Evolutionary conservation across 495 filamentous ascomycete species (phyloP), one percentile per base, ranked within the genome.

Genomic region (Monascus purpureus): DNA sequence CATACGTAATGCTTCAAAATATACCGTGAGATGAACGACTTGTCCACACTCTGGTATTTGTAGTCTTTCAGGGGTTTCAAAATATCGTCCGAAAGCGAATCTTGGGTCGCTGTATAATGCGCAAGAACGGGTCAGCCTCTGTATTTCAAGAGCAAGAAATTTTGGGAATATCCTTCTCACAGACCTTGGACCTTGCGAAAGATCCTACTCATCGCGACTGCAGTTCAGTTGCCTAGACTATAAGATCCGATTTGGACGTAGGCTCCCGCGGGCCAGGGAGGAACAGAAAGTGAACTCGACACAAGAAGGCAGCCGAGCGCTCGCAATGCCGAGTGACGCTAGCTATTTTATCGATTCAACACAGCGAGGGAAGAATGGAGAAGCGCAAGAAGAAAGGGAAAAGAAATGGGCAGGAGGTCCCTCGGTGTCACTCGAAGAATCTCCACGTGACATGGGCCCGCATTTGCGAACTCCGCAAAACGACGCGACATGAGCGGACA

Each of bases 1-100:
- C 78, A 59, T 80, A 97, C 88, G 53, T 94, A 97, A 49, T 92
- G 88, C 41, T 72, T 80, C 23, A 97, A 68, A 52, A 97, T 85
- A 54, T 97, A 93, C 45, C 78, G 67, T 25, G 92, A 95, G 25
- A 96, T 77, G 33, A 77, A 72, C n/a, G 86, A 94, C 56, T 95
- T 93, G 66, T 97, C 90, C 48, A 97, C 87, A 49, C 77, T 78
- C 45, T 82, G 86, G 56, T 97, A 97, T 51, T 94, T 92, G 74
- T 97, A 97, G 16, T 73, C 75, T 55, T 88, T 90, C 40, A 97
- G 75, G 50, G 93, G 86, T 16, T 81, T 61, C 31, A 83, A 61
- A 29, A 73, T 70, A 37, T 82, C 73, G 31, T 82, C 77, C 6
- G 76, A 77, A 13, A 83, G 63, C 32, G 66, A 70, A 34, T 76